Evolutionary conservation across 2,329 filamentous ascomycete genomes (phyloP), one percentile per base, ranked within the genome.

Genomic region (Didymella keratinophila): DNA sequence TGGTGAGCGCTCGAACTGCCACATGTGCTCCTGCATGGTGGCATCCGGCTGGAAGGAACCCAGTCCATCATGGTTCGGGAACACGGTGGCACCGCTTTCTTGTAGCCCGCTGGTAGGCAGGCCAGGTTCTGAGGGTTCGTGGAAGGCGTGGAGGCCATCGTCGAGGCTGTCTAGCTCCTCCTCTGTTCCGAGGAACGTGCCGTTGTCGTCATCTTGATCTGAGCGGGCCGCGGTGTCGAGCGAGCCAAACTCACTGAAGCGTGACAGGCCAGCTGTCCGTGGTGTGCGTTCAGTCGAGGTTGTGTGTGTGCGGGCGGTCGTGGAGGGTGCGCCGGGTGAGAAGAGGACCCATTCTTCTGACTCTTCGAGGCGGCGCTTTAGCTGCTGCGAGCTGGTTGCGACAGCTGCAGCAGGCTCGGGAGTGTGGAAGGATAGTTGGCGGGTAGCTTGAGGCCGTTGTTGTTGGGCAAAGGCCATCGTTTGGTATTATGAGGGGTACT

Each of bases 281-380:
- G 77, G 86, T 65, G 80, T 93, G 73, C 77, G 87, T 80, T 80
- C 85, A 71, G 77, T 91, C 75, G 75, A 86, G 45, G 87, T 87
- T 36, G 91, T 87, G 58, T 85, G 87, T 43, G 88, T 91, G 51
- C 88, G 84, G 61, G 89, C 88, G 20, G 90, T 87, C 9, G 84
- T 83, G 1, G 92, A 92, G n/a, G 70, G 67, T 10, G 77, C 73
- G n/a, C 71, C 69, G 0, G 81, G 81, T 8, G 93, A 91, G 81
- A 99, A 99, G 64, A 99, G 87, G 53, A 98, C 90, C 95, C 95
- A 99, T 85, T 96, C 94, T 77, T 95, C 90, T 12, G 91, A 89
- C 65, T 93, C 89, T 61, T 91, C 87, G 59, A 87, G 79, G 42
- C 79, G 72, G 20, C 80, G 77, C 64, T 81, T 79, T 46, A 71